Evolutionary conservation across 805 yeast species (phyloP).

Genomic region (Starmera dryadoides): DNA sequence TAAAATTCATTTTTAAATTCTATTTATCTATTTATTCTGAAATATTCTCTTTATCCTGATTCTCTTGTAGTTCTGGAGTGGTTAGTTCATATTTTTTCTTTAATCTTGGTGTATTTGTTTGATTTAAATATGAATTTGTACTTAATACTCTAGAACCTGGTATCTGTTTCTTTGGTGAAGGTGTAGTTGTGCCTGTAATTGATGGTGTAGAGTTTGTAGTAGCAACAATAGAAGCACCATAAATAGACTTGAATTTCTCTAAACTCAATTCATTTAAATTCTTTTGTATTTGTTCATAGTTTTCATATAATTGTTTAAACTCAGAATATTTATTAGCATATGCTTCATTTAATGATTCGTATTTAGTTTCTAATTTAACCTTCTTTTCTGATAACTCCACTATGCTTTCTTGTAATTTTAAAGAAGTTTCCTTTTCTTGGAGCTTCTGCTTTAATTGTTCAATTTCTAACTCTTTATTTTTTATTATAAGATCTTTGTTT

Average conservation of each 20-base stretch:
- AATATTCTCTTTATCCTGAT: neutral
- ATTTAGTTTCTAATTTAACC: slow-evolving; percentile 10
- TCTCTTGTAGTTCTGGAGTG: neutral
- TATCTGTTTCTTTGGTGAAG: no score
- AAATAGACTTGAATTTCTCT: slow-evolving; percentile 22
- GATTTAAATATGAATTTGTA: slow-evolving; percentile 19
- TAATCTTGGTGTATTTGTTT: slow-evolving; percentile 3
- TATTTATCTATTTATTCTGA: no score
- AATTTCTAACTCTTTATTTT: slow-evolving; percentile 8
- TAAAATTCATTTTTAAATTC: no score
- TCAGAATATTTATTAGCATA: slow-evolving; percentile 19
- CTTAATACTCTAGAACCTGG: slow-evolving; percentile 18
- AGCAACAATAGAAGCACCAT: slow-evolving; percentile 10
- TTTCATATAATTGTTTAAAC: slow-evolving; percentile 19
- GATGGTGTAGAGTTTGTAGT: neutral
- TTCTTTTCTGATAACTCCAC: slow-evolving; percentile 11
- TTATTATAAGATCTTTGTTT: neutral
- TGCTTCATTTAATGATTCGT: slow-evolving; percentile 18
- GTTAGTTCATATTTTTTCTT: slow-evolving; percentile 3
- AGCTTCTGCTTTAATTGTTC: slow-evolving; percentile 7
- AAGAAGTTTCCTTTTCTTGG: slow-evolving; percentile 4
- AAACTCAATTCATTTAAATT: slow-evolving; percentile 18
- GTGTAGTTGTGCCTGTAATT: neutral
- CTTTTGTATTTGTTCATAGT: slow-evolving; percentile 18
- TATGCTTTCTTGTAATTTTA: slow-evolving; percentile 4